Percentiles rank a stretch among this genome's conserved stretches.
Evolutionary conservation across 2,329 filamentous ascomycete genomes (phyloP).

Genomic region (Dactylellina drechsleri): DNA sequence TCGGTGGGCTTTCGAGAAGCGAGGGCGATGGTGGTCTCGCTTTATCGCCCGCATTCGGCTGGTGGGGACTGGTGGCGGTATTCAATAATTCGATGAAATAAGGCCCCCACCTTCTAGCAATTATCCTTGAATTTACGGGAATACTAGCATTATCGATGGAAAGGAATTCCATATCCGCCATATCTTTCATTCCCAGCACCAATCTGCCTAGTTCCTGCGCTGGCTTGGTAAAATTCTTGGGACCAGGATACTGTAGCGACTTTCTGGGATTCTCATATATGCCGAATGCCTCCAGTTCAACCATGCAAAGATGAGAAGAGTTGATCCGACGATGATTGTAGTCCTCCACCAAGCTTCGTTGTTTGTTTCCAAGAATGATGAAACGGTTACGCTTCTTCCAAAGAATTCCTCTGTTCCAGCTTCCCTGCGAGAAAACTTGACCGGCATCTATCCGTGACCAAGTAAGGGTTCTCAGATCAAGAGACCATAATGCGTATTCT

Average conservation of each 20-base stretch:
- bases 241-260: constrained; percentile 55
- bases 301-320: constrained; percentile 95
- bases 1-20: constrained; percentile 74
- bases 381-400: constrained; percentile 96
- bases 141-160: constrained; percentile 91
- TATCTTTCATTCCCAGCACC: constrained; percentile 80
- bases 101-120: constrained; percentile 89
- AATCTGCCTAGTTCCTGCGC: constrained; percentile 87
- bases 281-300: constrained; percentile 95
- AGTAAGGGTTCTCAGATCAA: constrained; percentile 85
- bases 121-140: constrained; percentile 88
- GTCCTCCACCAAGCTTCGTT: constrained; percentile 92
- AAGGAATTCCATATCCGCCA: constrained; percentile 96
- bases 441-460: constrained; percentile 97
- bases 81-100: constrained; percentile 93
- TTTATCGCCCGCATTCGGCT: constrained; percentile 27
- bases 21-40: constrained; percentile 69
- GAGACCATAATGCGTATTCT: constrained; percentile 95
- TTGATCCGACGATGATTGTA: constrained; percentile 98
- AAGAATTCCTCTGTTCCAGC: constrained; percentile 94
- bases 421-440: constrained; percentile 93
- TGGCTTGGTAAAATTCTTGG: constrained; percentile 73
- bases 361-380: constrained; percentile 92
- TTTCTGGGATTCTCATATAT: constrained; percentile 90
- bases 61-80: constrained; percentile 68